Base-by-base conservation (phyloP, 257 asterid genomes). In the Dorcoceras hygrometricum region DNA sequence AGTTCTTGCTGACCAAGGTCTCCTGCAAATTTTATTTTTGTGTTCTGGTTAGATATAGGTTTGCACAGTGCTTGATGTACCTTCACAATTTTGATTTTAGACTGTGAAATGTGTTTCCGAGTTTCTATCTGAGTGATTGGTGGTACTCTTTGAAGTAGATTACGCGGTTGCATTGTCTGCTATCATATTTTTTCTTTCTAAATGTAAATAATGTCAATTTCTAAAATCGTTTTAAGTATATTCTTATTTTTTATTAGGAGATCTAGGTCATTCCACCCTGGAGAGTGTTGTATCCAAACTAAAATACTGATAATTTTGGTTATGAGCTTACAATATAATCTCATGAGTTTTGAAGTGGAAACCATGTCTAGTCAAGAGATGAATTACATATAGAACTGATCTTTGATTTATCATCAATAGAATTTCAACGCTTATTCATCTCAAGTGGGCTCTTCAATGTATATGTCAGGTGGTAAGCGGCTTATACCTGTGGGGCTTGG, bases 401-500 rank as follows among this genome's bases (percentile, higher is more conserved):
- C 22, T 46, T 46, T 8, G 5, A 14, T 46, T 16, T 19, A 46
- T 46, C 53, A 46, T 46, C 20, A 4, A 18, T 46, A 14, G 6
- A 46, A 46, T 46, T 46, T 14, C 20, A 16, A 14, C 14, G 8
- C 14, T 4, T 16, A 46, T 46, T 46, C 20, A 46, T 46, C 20
- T 46, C 20, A 46, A 46, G 7, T 46, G 53, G 53, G 20, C 8
- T 46, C 53, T 46, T 46, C 8, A 16, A 9, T 53, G n/a, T 23
- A 34, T 19, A 46, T 71, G 64, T 65, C 91, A 94, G 99, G 99
- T 31, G 99, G 89, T 9, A 80, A 90, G 60, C 81, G 83, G 59
- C 83, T 94, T 62, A 86, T 89, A 34, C 82, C 89, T 14, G 86
- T 94, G 81, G 99, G 99, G 77, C 95, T 94, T 65, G 99, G 99